Conservation (phyloP, 108 stramenopile genomes). For the Parietichytrium sp. region DNA sequence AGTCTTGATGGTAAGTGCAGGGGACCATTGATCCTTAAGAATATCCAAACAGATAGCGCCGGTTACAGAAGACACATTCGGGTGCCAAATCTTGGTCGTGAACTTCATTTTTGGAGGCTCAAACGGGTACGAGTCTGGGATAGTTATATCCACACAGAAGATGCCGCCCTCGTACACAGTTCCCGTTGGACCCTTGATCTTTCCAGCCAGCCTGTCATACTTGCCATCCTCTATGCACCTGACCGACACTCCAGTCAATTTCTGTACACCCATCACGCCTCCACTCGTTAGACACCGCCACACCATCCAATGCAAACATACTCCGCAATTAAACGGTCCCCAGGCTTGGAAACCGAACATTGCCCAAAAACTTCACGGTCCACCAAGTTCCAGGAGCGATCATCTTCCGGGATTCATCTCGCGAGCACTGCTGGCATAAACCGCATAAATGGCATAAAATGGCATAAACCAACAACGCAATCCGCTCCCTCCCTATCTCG, state of each 20-base stretch:
- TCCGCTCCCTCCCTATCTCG: no score
- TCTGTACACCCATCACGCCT: background rate
- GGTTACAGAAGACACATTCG: constrained; percentile 88
- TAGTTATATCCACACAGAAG: constrained; percentile 73
- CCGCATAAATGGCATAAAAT: no score
- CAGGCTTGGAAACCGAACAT: no score
- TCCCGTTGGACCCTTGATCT: constrained; percentile 42
- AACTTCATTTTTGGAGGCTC: constrained; percentile 88
- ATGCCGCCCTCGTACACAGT: constrained; percentile 77
- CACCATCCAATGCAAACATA: background rate
- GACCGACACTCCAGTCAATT: background rate
- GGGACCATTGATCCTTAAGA: constrained; percentile 94
- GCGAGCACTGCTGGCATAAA: no score
- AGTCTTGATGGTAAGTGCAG: constrained; percentile 93
- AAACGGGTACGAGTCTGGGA: constrained; percentile 82
- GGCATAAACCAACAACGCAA: no score
- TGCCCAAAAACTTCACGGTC: no score
- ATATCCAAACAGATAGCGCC: constrained; percentile 97
- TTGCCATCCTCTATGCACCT: background rate
- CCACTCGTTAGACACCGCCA: background rate
- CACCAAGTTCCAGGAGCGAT: no score
- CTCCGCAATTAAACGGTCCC: no score
- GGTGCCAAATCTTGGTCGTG: constrained; percentile 92
- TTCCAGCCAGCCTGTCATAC: background rate
- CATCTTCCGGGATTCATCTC: no score